Conservation (phyloP, 768 basidiomycete species). For the Suillus paluster region DNA sequence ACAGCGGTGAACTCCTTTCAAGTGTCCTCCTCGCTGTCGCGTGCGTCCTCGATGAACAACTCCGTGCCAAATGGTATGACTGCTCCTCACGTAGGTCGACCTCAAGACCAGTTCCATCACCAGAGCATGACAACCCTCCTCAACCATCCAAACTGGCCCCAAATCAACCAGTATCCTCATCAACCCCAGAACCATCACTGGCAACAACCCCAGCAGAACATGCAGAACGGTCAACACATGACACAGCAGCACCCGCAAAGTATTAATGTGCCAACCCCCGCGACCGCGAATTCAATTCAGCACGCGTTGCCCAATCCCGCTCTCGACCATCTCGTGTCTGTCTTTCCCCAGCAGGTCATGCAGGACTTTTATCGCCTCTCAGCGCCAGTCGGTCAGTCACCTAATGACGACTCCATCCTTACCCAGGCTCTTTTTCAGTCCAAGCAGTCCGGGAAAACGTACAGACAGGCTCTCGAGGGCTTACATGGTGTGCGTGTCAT, state of each 20-base stretch:
- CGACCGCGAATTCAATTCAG: conserved; percentile 14
- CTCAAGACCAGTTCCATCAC: conserved; percentile 27
- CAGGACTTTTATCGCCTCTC: conserved; percentile 61
- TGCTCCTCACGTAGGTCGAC: conserved; percentile 21
- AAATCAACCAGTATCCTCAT: conserved; percentile 33
- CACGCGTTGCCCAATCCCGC: conserved; percentile 15
- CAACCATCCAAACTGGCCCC: conserved; percentile 5
- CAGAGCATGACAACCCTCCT: conserved; percentile 14
- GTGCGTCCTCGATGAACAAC: background rate
- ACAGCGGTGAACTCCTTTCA: conserved; percentile 17
- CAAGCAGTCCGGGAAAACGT: conserved; percentile 48
- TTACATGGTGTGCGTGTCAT: conserved; percentile 61
- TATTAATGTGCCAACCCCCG: background rate
- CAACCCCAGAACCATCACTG: conserved; percentile 16
- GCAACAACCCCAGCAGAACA: conserved; percentile 39
- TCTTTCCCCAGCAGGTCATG: conserved; percentile 55
- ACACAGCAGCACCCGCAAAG: conserved; percentile 24
- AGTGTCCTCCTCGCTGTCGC: conserved; percentile 1
- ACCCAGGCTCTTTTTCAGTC: conserved; percentile 49
- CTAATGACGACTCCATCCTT: conserved; percentile 62
- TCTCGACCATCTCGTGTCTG: conserved; percentile 35
- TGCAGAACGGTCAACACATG: conserved; percentile 39
- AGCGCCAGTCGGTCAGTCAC: conserved; percentile 51
- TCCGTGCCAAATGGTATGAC: conserved; percentile 16
- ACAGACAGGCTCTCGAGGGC: conserved; percentile 68